phyloP scores from a whole-genome alignment of 805 yeast species.

The Soucietia sequanensis region DNA sequence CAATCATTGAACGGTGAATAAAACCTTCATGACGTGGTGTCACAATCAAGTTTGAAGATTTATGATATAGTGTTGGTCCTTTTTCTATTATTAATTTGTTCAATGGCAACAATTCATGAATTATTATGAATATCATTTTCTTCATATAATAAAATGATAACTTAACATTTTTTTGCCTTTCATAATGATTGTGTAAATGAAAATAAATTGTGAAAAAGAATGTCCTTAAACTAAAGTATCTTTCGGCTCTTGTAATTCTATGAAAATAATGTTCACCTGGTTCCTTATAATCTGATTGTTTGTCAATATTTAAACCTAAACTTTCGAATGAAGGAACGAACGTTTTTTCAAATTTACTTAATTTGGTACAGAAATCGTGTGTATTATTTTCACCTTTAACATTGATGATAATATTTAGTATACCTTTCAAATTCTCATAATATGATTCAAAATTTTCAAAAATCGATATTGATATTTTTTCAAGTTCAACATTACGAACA shows the following conservation, averaged over 20 bases:
- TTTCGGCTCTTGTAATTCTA: background rate
- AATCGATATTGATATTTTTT: conserved; percentile 20
- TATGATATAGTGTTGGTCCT: conserved; percentile 6
- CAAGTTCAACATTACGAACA: conserved; percentile 26
- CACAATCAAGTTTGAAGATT: conserved; percentile 16
- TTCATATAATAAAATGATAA: conserved; percentile 26
- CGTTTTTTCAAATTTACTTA: conserved; percentile 11
- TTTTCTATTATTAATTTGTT: conserved; percentile 13
- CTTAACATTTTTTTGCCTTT: conserved; percentile 17
- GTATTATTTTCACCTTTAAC: conserved; percentile 15
- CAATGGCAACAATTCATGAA: conserved; percentile 19
- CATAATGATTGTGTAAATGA: conserved; percentile 26
- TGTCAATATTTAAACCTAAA: too few relatives aligned
- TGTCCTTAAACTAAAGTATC: background rate
- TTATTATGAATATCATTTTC: conserved; percentile 18
- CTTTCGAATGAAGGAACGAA: too few relatives aligned
- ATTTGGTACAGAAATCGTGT: conserved; percentile 10
- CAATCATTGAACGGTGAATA: conserved; percentile 15
- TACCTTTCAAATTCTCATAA: conserved; percentile 9
- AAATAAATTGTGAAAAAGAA: background rate
- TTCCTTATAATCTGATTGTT: too few relatives aligned
- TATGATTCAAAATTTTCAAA: conserved; percentile 11
- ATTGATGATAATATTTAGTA: conserved; percentile 14
- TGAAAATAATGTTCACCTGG: conserved; percentile 1
- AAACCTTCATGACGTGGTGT: conserved; percentile 17